phyloP scores from a whole-genome alignment of 78 protist species.

The Dictyostelium firmibasis region DNA sequence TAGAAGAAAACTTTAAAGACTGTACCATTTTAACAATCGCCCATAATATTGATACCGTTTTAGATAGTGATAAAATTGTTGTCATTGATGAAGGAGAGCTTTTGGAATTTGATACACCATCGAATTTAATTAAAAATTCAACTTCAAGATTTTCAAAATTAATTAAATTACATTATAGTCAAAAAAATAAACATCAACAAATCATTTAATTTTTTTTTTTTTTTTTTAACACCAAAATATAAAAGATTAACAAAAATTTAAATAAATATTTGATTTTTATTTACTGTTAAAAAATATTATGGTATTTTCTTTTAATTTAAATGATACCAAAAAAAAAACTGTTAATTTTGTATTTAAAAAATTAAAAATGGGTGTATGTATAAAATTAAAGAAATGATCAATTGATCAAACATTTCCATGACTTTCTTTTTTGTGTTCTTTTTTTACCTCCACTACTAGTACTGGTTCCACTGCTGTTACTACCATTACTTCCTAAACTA shows the following conservation, averaged over 20 bases:
- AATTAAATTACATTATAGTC: neutral
- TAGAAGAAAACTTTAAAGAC: constrained; percentile 58
- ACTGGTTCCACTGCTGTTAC: neutral
- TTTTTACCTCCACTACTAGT: neutral
- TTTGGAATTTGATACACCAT: constrained; percentile 77
- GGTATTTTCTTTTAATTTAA: neutral
- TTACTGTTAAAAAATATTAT: neutral
- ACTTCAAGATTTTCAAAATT: constrained; percentile 22
- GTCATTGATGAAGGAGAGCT: constrained; percentile 75
- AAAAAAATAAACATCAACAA: neutral
- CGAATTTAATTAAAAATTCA: neutral
- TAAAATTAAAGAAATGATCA: neutral
- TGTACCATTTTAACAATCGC: constrained; percentile 95
- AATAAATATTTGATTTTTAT: neutral
- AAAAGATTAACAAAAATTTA: too few species aligned
- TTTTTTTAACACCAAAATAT: too few species aligned
- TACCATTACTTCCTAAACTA: constrained; percentile 4
- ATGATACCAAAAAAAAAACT: neutral
- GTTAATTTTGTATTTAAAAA: neutral
- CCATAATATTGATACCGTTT: constrained; percentile 89
- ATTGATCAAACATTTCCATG: neutral
- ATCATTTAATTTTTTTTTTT: neutral
- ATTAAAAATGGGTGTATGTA: neutral
- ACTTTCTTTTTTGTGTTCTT: neutral
- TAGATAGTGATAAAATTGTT: constrained; percentile 85